Conservation (phyloP, 345 rosid species). For the Excoecaria cochinchinensis region DNA sequence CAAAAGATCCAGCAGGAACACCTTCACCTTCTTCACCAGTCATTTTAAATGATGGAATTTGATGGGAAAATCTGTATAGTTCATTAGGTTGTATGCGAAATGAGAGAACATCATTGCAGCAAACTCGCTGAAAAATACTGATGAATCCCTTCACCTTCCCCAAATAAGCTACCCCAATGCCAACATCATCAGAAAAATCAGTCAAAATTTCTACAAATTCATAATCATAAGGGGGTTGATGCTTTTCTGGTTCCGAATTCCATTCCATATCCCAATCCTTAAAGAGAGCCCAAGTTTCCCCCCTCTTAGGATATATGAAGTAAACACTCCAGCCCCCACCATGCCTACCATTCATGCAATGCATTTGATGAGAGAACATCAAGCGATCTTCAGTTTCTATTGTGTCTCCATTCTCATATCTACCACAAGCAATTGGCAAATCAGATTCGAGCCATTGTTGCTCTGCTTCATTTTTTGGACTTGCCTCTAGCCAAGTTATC, state of each 20-base stretch:
- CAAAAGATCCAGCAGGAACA: slow-evolving; percentile 72
- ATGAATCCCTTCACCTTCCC: slow-evolving; percentile 79
- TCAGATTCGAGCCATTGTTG: slow-evolving; percentile 37
- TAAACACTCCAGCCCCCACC: slow-evolving; percentile 21
- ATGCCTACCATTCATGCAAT: slow-evolving; percentile 9
- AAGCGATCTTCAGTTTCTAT: slow-evolving; percentile 39
- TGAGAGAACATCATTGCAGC: slow-evolving; percentile 28
- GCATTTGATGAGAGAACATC: slow-evolving; percentile 68
- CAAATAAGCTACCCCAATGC: slow-evolving; percentile 66
- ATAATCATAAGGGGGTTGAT: slow-evolving; percentile 43
- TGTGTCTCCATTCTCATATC: slow-evolving; percentile 38
- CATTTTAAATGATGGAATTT: slow-evolving; percentile 62
- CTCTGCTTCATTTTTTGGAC: slow-evolving; percentile 37
- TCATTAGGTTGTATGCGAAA: slow-evolving; percentile 44
- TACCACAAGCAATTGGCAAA: slow-evolving; percentile 72
- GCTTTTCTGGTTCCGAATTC: slow-evolving; percentile 47
- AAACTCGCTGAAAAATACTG: slow-evolving; percentile 49
- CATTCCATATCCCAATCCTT: slow-evolving; percentile 67
- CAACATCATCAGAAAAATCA: slow-evolving; percentile 44
- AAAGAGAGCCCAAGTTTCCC: slow-evolving; percentile 89
- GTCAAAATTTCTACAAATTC: slow-evolving; percentile 70
- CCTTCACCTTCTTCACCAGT: slow-evolving; percentile 70
- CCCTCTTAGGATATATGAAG: slow-evolving; percentile 60
- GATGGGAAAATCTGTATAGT: slow-evolving; percentile 73
- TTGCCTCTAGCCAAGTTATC: slow-evolving; percentile 76